These are phyloP conservation scores for Globisporangium cylindrosporum DNA, from an alignment of 352 stramenopile species.

Conservation along the genomic window DNA sequence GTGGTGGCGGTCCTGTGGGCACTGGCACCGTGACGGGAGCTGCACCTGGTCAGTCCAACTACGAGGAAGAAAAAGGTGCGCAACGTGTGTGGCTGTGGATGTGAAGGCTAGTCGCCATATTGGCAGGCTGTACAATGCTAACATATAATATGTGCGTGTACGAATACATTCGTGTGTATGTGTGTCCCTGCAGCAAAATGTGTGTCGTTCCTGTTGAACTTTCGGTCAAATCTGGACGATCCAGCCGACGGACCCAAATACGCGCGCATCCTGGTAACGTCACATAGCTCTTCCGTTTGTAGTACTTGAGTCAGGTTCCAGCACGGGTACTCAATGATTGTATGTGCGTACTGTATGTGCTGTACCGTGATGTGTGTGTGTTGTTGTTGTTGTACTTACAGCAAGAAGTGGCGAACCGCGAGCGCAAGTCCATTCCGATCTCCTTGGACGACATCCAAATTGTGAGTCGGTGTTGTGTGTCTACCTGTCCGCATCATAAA, in stretches of 20 bases:
- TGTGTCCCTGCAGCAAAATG: constrained; percentile 54
- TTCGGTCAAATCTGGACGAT: constrained; percentile 75
- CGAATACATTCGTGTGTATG: neutral
- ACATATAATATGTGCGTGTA: neutral
- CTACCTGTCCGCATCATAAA: neutral
- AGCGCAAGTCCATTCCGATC: constrained; percentile 75
- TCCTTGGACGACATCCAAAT: constrained; percentile 79
- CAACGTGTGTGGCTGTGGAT: neutral
- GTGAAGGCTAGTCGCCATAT: neutral
- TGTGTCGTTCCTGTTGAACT: constrained; percentile 66
- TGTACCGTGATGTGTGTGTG: no score
- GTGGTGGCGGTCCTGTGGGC: neutral
- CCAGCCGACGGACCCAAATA: constrained; percentile 67
- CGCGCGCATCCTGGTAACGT: constrained; percentile 69
- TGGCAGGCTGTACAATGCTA: neutral
- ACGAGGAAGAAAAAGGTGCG: constrained; percentile 53
- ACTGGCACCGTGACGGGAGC: neutral
- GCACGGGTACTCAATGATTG: neutral
- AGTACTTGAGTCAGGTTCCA: neutral
- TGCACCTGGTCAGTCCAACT: constrained; percentile 31
- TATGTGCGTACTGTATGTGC: neutral
- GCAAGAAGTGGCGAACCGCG: constrained; percentile 88
- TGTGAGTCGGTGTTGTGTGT: constrained; percentile 29
- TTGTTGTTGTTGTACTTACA: constrained; percentile 16
- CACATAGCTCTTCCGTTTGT: neutral